Percentiles rank a stretch among this genome's conserved stretches.
Evolutionary conservation across 768 basidiomycete genomes (phyloP).

Genomic region (Lentinula detonsa): DNA sequence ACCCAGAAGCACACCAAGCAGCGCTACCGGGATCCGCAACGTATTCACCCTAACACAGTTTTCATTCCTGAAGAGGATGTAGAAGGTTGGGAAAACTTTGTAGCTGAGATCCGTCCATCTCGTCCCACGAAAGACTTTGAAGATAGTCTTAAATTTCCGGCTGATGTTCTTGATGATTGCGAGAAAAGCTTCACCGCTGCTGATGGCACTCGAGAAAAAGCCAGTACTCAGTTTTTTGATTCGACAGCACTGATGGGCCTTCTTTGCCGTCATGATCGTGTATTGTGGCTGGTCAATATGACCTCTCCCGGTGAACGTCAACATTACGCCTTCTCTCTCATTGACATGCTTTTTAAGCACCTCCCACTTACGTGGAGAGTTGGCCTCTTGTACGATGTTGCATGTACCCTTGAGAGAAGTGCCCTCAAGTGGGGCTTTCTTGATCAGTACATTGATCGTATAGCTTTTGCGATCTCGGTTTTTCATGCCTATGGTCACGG

Average conservation of each 20-base stretch:
- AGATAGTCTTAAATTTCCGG: conserved; percentile 16
- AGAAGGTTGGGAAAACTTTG: conserved; percentile 12
- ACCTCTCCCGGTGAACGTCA: conserved; percentile 25
- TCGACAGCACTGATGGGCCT: conserved; percentile 25
- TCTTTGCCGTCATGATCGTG: conserved; percentile 28
- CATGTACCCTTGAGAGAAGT: conserved; percentile 25
- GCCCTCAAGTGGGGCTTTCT: conserved; percentile 21
- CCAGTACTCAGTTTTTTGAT: conserved; percentile 9
- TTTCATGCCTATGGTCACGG: conserved; percentile 36
- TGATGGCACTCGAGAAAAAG: conserved; percentile 18
- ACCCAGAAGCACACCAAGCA: conserved; percentile 21
- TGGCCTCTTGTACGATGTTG: conserved; percentile 28
- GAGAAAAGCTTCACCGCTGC: conserved; percentile 24
- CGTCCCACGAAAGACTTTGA: conserved; percentile 8
- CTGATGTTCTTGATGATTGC: conserved; percentile 25
- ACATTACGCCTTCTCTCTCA: conserved; percentile 24
- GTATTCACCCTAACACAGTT: conserved; percentile 12
- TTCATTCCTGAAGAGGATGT: conserved; percentile 18
- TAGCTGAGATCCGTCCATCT: conserved; percentile 10
- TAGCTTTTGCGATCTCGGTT: conserved; percentile 23
- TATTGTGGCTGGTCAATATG: conserved; percentile 30
- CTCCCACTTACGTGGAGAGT: conserved; percentile 20
- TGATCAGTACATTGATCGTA: conserved; percentile 12
- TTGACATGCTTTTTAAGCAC: conserved; percentile 24
- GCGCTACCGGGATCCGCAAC: conserved; percentile 11